Conservation (phyloP, 176 grass and related monocot species). For the Miscanthus lutarioriparius region DNA sequence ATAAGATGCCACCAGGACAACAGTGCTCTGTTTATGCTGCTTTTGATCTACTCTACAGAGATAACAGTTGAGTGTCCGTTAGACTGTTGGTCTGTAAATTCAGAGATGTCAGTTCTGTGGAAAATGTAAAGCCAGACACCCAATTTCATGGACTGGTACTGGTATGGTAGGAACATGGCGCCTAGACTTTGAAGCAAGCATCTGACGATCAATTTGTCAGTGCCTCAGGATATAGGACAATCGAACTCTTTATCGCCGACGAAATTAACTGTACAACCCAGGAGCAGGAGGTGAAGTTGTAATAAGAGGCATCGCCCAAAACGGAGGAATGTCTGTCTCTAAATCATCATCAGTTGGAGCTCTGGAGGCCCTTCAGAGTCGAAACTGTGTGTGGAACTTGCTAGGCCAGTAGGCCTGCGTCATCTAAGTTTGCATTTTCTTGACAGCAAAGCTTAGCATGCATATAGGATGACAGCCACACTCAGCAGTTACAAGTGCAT, state of each 20-base stretch:
- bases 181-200: not conserved
- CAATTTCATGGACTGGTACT: not conserved
- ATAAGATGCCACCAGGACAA: not conserved
- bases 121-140: not conserved
- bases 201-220: not conserved
- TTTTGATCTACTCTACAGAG: not conserved
- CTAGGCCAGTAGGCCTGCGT: not conserved
- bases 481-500: not conserved
- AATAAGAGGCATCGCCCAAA: not conserved
- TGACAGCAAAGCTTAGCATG: not conserved
- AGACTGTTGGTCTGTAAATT: not conserved
- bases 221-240: not conserved
- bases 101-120: not conserved
- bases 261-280: not conserved
- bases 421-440: not conserved
- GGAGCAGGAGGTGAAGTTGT: no score
- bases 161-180: not conserved
- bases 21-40: not conserved
- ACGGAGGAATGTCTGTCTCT: not conserved
- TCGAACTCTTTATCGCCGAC: not conserved
- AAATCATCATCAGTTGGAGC: not conserved
- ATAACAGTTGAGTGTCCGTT: not conserved
- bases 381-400: not conserved
- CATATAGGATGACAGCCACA: not conserved
- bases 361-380: not conserved